phyloP scores from a whole-genome alignment of 2,329 filamentous ascomycete species.

The Apiospora koreana region DNA sequence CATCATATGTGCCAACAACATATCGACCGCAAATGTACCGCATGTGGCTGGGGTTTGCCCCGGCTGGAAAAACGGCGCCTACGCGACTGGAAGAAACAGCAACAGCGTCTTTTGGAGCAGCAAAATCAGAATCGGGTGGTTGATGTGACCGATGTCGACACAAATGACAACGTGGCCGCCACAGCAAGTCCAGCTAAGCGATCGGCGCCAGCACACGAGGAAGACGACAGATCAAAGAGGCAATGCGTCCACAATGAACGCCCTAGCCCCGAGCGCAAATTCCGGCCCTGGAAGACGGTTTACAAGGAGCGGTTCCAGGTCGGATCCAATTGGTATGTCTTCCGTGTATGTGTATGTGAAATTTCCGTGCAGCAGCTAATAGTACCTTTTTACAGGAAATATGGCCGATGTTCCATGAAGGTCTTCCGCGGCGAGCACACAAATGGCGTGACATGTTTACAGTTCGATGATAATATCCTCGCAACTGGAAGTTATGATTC shows the following conservation, averaged over 20 bases:
- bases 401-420: conserved; percentile 82
- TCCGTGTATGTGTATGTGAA: background rate
- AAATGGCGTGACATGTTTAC: conserved; percentile 74
- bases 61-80: conserved; percentile 85
- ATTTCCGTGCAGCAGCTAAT: background rate
- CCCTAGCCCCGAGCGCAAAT: conserved; percentile 42
- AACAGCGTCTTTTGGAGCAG: conserved; percentile 57
- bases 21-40: conserved; percentile 79
- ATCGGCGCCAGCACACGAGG: conserved; percentile 28
- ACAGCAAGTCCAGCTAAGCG: conserved; percentile 34
- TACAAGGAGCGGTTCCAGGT: conserved; percentile 96
- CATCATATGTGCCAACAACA: conserved; percentile 95
- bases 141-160: conserved; percentile 18
- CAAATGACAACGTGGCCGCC: background rate
- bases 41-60: conserved; percentile 94
- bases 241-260: conserved; percentile 28
- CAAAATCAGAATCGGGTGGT: conserved; percentile 21
- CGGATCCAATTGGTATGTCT: conserved; percentile 77
- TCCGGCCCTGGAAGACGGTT: conserved; percentile 90
- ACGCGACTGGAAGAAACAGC: conserved; percentile 83
- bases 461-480: conserved; percentile 83
- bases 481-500: conserved; percentile 94
- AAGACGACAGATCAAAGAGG: conserved; percentile 34
- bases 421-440: conserved; percentile 79
- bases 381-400: conserved; percentile 57